Evolutionary conservation across 345 rosid species (phyloP).

Genomic region (Ceriops zippeliana): DNA sequence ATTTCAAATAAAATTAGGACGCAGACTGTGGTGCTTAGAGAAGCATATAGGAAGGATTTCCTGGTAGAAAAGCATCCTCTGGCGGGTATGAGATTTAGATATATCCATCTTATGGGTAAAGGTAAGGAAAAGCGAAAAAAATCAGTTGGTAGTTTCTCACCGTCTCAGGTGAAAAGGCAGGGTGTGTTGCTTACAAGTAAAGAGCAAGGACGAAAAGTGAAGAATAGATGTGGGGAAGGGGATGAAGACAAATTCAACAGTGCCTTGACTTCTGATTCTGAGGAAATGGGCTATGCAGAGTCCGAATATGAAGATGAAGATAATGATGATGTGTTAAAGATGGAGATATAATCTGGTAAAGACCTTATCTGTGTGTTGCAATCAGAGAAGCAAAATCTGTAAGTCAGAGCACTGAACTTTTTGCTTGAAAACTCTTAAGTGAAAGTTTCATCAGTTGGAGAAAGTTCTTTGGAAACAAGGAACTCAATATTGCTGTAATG

Average conservation of each 20-base stretch:
- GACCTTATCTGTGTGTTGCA: too few species aligned
- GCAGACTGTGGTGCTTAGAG: conserved; percentile 73
- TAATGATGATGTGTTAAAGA: too few species aligned
- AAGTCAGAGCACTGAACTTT: not conserved
- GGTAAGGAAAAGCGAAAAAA: conserved; percentile 4
- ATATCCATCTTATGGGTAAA: conserved; percentile 64
- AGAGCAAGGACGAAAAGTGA: not conserved
- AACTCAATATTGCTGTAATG: too few species aligned
- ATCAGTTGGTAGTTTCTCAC: conserved; percentile 2
- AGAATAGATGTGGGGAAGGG: not conserved
- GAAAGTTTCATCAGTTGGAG: not conserved
- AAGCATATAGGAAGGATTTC: conserved; percentile 65
- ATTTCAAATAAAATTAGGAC: conserved; percentile 75
- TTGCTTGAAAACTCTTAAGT: not conserved
- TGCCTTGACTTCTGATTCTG: conserved; percentile 11
- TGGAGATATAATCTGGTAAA: too few species aligned
- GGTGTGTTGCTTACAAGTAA: not conserved
- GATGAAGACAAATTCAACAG: conserved; percentile 6
- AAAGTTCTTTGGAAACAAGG: not conserved
- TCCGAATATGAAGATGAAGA: too few species aligned
- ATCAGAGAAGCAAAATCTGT: not conserved
- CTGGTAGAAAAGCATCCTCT: conserved; percentile 64
- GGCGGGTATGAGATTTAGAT: conserved; percentile 80
- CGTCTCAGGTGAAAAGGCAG: not conserved
- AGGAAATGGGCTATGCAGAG: not conserved